Evolutionary conservation across 129 eudicot species (phyloP), one percentile per base, ranked within the genome.

Genomic region (Deinandra increscens): DNA sequence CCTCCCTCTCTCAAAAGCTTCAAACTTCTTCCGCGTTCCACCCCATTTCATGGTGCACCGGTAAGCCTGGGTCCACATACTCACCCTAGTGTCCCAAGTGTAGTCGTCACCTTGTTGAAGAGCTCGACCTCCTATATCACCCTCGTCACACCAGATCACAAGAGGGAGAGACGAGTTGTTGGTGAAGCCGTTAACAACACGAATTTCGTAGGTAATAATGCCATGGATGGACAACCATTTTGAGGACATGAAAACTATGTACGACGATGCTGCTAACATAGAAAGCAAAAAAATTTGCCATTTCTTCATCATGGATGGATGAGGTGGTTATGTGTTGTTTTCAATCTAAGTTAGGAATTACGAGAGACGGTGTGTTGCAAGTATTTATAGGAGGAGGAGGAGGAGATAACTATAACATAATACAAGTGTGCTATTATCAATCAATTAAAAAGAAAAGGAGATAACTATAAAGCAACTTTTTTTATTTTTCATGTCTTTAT

Each of bases 1-100:
- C 69, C 79, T 78, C 12, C 31, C 31, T 26, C 31, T 45, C 78
- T 31, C 59, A 66, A 82, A 82, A 9, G 87, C 84, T 50, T 68
- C 71, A 17, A 85, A 82, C 66, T 44, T 71, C 75, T 67, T 81
- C 78, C 90, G 75, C 61, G 56, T 81, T 58, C 59, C 58, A 17
- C 75, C 90, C 84, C 84, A 85, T 65, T 85, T 85, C 67, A 82
- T 31, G 20, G 90, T 85, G 76, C 90, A 85, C 29, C 56, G 41
- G 66, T 71, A 77, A 37, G 46, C 43, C 12, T 72, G 64, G 13
- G 60, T 77, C 87, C 82, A 82, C 9, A 85, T 34, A 14, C 64
- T 36, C 14, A 75, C 20, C 15, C 50, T 60, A 2, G 82, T 76
- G 17, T 62, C 75, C 87, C 84, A 85, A 22, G 79, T 72, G 43